Base-by-base conservation (phyloP, 176 grass and related monocot species). In the Juncus effusus region DNA sequence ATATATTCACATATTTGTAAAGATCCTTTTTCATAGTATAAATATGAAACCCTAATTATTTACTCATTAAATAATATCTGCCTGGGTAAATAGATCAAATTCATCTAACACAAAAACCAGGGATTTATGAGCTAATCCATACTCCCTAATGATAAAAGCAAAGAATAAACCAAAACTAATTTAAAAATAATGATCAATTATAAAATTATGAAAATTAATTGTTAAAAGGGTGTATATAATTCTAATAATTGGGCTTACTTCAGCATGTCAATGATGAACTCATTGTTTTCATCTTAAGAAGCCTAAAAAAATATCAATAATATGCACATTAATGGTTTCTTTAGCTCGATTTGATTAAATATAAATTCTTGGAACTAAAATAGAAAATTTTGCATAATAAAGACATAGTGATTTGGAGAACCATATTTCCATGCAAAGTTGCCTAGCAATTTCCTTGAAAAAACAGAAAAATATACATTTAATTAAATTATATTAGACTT, bases 71-170 rank as follows among this genome's bases (percentile, higher is more conserved):
- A 59, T 38, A 10, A 13, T 72, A 56, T 60, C 7, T 79, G 91
- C 87, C 93, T 96, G 87, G 76, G 87, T 81, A 72, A 96, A 96
- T n/a, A 96, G 77, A 51, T 96, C 84, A 76, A 96, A 96, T 52
- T 96, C 93, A 79, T 89, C 85, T 42, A 96, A 71, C 38, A 96
- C 40, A 75, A 89, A 91, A 65, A 96, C 58, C 49, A 88, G 55
- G 56, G 88, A 79, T 74, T 91, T 91, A 60, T 90, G 88, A 82
- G 93, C 82, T 65, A 91, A 82, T 74, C 88, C 93, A 77, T 81
- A 96, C 63, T 96, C 93, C 51, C 88, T 96, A 10, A 38, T 75
- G 11, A 87, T 78, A 38, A 78, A 41, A 83, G 44, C 54, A 80
- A 40, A 77, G n/a, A 68, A 56, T 51, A 59, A 19, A 77, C 15